These are phyloP conservation scores for Leptographium wingfieldii DNA, from an alignment of 2,329 filamentous ascomycete genomes.

Conservation along the genomic window DNA sequence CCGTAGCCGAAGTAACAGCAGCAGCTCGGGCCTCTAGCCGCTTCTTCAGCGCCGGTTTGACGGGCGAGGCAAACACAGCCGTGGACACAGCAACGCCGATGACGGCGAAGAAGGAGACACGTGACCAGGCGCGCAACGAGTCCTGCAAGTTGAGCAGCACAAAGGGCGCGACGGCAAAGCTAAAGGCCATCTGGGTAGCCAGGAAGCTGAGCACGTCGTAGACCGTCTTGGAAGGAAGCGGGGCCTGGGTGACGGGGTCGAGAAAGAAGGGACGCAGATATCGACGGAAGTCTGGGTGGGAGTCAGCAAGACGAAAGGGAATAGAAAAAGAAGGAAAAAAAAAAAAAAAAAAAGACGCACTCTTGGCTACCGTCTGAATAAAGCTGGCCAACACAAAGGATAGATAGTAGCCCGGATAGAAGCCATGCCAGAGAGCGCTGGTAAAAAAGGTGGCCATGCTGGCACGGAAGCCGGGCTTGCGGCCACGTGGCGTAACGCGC, in stretches of 20 bases:
- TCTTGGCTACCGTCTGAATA: constrained; percentile 86
- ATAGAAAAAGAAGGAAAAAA: background rate
- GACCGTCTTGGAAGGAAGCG: constrained; percentile 53
- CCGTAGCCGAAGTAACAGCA: constrained; percentile 17
- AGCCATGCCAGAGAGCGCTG: constrained; percentile 95
- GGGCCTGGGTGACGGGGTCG: constrained; percentile 56
- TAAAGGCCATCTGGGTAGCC: constrained; percentile 33
- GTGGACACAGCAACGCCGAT: constrained; percentile 53
- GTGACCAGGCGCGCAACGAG: constrained; percentile 64
- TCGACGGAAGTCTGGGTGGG: constrained; percentile 63
- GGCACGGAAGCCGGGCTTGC: constrained; percentile 91
- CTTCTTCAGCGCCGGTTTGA: constrained; percentile 47
- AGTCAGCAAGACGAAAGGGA: background rate
- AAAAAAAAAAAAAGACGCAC: constrained; percentile 40
- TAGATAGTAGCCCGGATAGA: constrained; percentile 93
- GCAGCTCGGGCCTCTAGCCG: constrained; percentile 45
- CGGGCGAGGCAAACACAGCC: constrained; percentile 68
- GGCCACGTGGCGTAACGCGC: constrained; percentile 84
- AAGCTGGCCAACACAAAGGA: constrained; percentile 82
- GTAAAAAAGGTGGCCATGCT: constrained; percentile 90
- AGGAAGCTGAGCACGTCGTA: constrained; percentile 51
- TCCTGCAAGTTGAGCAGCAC: constrained; percentile 62
- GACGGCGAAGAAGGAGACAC: constrained; percentile 80
- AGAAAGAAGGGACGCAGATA: constrained; percentile 88
- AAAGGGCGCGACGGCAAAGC: constrained; percentile 75